Percentiles rank a stretch among this genome's conserved stretches.
Conservation (phyloP, 1,284 basidiomycete genomes). For the Naganishia albida region DNA sequence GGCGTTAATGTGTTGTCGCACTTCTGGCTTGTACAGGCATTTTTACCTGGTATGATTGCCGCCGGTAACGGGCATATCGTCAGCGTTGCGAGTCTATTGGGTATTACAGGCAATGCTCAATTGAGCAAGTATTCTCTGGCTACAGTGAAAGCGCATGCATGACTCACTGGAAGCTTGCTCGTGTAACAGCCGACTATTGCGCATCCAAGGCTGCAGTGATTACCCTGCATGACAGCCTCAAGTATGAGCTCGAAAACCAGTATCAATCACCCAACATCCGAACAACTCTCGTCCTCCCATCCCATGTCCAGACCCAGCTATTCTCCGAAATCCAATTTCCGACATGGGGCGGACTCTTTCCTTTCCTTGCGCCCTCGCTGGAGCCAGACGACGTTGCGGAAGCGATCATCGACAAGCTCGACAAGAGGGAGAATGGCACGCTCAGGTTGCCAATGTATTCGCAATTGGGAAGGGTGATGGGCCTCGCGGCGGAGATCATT, state of each 20-base stretch:
- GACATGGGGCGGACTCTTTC: slow-evolving; percentile 57
- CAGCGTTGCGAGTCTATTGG: slow-evolving; percentile 77
- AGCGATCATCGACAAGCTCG: slow-evolving; percentile 72
- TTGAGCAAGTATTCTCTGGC: slow-evolving; percentile 64
- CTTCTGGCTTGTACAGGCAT: slow-evolving; percentile 87
- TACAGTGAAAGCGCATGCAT: background rate
- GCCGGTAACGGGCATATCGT: slow-evolving; percentile 80
- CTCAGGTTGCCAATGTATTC: slow-evolving; percentile 64
- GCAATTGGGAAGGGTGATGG: slow-evolving; percentile 42
- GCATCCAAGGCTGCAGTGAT: slow-evolving; percentile 83
- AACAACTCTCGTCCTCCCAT: slow-evolving; percentile 76
- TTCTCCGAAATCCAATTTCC: slow-evolving; percentile 67
- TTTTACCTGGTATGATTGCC: slow-evolving; percentile 86
- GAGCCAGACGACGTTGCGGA: slow-evolving; percentile 74
- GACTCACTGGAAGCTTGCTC: background rate
- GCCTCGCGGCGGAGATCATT: slow-evolving; percentile 41
- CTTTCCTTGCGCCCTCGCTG: slow-evolving; percentile 73
- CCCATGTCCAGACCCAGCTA: slow-evolving; percentile 71
- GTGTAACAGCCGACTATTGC: slow-evolving; percentile 72
- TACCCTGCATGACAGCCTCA: slow-evolving; percentile 73
- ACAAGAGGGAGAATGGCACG: slow-evolving; percentile 70
- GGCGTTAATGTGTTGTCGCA: slow-evolving; percentile 83
- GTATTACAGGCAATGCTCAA: slow-evolving; percentile 71
- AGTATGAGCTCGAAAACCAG: slow-evolving; percentile 70
- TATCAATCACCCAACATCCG: slow-evolving; percentile 72